Conservation (phyloP, 2,329 filamentous ascomycete genomes). For the Setomelanomma holmii region DNA sequence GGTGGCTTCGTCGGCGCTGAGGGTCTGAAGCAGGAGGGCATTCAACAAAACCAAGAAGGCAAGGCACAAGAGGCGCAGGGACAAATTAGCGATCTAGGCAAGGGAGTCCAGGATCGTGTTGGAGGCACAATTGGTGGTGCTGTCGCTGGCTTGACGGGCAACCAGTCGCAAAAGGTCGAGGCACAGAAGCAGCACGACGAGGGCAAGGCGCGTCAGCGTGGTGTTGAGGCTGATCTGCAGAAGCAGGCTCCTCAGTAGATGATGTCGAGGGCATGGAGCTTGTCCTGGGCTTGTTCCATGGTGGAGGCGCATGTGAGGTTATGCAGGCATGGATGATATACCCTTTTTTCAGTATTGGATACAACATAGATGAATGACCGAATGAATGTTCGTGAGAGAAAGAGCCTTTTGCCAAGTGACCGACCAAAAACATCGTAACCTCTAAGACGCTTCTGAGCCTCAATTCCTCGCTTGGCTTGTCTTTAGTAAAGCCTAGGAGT, state of each 20-base stretch:
- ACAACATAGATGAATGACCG: not conserved
- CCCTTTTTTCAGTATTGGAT: slow-evolving; percentile 8
- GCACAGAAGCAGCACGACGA: slow-evolving; percentile 75
- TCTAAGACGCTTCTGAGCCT: not conserved
- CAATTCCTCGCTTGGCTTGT: not conserved
- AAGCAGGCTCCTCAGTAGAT: slow-evolving; percentile 63
- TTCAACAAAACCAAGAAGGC: slow-evolving; percentile 79
- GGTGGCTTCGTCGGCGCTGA: slow-evolving; percentile 79
- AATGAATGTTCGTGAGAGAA: not conserved
- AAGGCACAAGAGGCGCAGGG: slow-evolving; percentile 83
- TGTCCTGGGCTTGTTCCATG: slow-evolving; percentile 1
- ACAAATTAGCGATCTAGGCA: slow-evolving; percentile 76
- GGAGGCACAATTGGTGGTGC: slow-evolving; percentile 75
- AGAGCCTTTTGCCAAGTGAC: no score
- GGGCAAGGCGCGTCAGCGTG: slow-evolving; percentile 84
- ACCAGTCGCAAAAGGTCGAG: slow-evolving; percentile 68
- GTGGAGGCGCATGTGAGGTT: not conserved
- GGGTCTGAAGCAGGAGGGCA: slow-evolving; percentile 75
- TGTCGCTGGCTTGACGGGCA: slow-evolving; percentile 75
- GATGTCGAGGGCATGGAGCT: not conserved
- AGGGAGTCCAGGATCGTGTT: slow-evolving; percentile 64
- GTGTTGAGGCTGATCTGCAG: slow-evolving; percentile 80
- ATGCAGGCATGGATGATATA: slow-evolving; percentile 25
- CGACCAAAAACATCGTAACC: no score
- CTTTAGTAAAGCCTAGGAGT: not conserved